Conservation (phyloP, 768 basidiomycete species). For the Lepiota brunneoincarnata region DNA sequence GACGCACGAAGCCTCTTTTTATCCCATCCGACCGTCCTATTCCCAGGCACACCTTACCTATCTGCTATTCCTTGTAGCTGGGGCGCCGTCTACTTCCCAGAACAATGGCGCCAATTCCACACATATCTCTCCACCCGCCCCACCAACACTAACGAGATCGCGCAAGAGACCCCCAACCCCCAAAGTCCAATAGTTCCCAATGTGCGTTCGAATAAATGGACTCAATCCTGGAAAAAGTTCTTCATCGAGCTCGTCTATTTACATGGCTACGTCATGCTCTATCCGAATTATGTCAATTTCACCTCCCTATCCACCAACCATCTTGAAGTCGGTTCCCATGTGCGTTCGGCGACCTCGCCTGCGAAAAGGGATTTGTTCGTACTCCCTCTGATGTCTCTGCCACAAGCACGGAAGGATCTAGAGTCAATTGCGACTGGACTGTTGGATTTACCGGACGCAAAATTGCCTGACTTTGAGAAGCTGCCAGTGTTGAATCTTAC, state of each 20-base stretch:
- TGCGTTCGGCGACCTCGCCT: slow-evolving; percentile 49
- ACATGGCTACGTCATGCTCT: slow-evolving; percentile 84
- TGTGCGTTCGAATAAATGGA: slow-evolving; percentile 81
- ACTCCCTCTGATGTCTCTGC: slow-evolving; percentile 65
- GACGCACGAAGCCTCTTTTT: slow-evolving; percentile 61
- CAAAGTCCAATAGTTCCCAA: slow-evolving; percentile 58
- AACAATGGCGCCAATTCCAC: slow-evolving; percentile 88
- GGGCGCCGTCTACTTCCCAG: slow-evolving; percentile 90
- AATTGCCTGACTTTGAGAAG: slow-evolving; percentile 46
- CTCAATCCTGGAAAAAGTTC: slow-evolving; percentile 83
- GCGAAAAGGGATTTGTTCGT: slow-evolving; percentile 64
- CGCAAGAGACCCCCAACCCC: slow-evolving; percentile 13
- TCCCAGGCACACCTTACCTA: slow-evolving; percentile 67
- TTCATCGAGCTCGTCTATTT: slow-evolving; percentile 85
- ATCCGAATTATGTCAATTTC: slow-evolving; percentile 76
- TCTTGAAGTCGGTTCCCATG: slow-evolving; percentile 81
- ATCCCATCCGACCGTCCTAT: slow-evolving; percentile 25
- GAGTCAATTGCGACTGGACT: slow-evolving; percentile 26
- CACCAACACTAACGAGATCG: slow-evolving; percentile 41
- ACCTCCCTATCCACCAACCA: slow-evolving; percentile 87
- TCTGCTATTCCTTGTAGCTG: slow-evolving; percentile 89
- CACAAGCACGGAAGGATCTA: slow-evolving; percentile 8
- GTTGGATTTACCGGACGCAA: slow-evolving; percentile 55
- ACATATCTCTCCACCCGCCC: slow-evolving; percentile 69
- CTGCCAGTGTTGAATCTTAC: slow-evolving; percentile 74